Percentiles rank a stretch among this genome's conserved stretches.
Conservation (phyloP, 805 yeast species). For the Sugiyamaella americana region DNA sequence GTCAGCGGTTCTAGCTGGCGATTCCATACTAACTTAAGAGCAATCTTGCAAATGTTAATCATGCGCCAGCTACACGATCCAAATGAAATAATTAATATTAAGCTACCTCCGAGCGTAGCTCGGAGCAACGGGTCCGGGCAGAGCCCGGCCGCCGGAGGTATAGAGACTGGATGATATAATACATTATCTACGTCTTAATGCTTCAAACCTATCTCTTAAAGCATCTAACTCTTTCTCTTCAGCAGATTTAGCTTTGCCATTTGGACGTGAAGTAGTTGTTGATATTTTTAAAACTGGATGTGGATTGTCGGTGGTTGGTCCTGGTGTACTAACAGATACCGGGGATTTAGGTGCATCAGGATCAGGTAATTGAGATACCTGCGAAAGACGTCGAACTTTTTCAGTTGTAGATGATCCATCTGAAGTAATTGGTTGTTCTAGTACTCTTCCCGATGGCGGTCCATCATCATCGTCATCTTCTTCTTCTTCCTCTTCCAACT, state of each 20-base stretch:
- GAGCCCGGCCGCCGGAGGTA: too few species aligned
- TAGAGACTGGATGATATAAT: not conserved
- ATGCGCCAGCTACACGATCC: too few species aligned
- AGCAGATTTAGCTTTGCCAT: constrained; percentile 11
- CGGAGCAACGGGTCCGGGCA: too few species aligned
- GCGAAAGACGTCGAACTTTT: constrained; percentile 8
- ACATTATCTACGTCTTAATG: constrained; percentile 41
- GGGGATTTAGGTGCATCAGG: constrained; percentile 23
- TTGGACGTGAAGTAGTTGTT: not conserved
- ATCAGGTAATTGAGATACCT: constrained; percentile 21
- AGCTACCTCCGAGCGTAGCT: too few species aligned
- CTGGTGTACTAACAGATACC: constrained; percentile 28
- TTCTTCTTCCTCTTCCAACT: constrained; percentile 25
- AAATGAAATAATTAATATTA: too few species aligned
- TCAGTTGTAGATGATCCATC: not conserved
- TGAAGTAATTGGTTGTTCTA: not conserved
- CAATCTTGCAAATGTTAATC: too few species aligned
- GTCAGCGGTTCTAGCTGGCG: too few species aligned
- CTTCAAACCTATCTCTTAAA: constrained; percentile 68
- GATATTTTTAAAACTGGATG: constrained; percentile 24
- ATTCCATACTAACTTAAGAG: too few species aligned
- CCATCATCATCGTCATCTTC: not conserved
- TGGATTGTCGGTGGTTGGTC: constrained; percentile 31
- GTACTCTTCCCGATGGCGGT: not conserved
- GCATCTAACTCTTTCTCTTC: constrained; percentile 50